Evolutionary conservation across 1,284 basidiomycete genomes (phyloP).

Genomic region (Schizopora paradoxa): DNA sequence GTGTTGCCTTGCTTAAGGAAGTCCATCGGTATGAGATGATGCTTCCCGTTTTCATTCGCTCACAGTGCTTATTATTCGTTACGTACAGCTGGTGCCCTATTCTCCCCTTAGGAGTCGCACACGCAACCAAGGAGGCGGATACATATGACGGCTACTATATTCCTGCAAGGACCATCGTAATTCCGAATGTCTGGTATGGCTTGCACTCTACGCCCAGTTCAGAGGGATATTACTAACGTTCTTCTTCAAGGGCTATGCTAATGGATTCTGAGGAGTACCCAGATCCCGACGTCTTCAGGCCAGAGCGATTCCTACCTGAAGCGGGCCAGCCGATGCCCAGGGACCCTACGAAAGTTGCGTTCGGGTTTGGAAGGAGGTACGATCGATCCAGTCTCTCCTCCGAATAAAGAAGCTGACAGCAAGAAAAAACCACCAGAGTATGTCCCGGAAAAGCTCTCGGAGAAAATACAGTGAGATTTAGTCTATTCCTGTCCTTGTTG

Average conservation of each 20-base stretch:
- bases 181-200: constrained; percentile 4
- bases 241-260: constrained; percentile 4
- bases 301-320: constrained; percentile 4
- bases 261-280: constrained; percentile 1
- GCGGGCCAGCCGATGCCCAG: not conserved
- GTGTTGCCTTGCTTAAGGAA: constrained; percentile 42
- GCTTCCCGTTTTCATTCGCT: not conserved
- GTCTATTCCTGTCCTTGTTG: no score
- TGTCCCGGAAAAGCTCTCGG: no score
- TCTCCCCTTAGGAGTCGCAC: constrained; percentile 20
- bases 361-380: constrained; percentile 8
- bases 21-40: constrained; percentile 24
- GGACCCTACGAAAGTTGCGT: constrained; percentile 8
- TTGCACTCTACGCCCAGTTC: no score
- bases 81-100: constrained; percentile 14
- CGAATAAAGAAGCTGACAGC: no score
- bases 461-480: no score
- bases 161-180: constrained; percentile 4
- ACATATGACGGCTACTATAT: constrained; percentile 5
- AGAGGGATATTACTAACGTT: not conserved
- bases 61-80: not conserved
- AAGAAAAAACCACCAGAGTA: no score
- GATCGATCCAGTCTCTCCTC: not conserved
- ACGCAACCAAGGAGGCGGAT: constrained; percentile 1
- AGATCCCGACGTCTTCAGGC: constrained; percentile 1